These are phyloP conservation scores for Drechslerella coelobrocha DNA, from an alignment of 2,329 filamentous ascomycete genomes.

Conservation along the genomic window DNA sequence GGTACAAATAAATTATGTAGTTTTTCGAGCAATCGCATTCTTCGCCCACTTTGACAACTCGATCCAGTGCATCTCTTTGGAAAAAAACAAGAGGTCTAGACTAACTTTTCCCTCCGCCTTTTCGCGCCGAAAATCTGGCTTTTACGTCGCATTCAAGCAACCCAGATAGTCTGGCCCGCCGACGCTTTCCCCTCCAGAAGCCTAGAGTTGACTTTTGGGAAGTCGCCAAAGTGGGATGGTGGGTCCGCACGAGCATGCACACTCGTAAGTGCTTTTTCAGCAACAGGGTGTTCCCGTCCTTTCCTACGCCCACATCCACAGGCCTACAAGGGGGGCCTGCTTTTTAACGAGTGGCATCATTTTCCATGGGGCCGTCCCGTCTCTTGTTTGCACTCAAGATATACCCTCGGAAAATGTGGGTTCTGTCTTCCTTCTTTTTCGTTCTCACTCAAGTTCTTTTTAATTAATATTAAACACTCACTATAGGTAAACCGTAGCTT, in stretches of 20 bases:
- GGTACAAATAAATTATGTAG: background rate
- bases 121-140: background rate
- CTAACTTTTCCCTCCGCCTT: background rate
- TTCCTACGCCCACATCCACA: constrained; percentile 17
- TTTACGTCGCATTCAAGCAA: background rate
- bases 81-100: background rate
- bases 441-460: background rate
- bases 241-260: background rate
- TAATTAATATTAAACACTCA: constrained; percentile 41
- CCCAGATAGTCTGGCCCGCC: background rate
- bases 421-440: background rate
- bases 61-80: background rate
- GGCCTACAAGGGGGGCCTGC: background rate
- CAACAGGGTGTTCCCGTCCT: constrained; percentile 28
- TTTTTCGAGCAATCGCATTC: background rate
- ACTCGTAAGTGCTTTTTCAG: background rate
- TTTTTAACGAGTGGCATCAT: constrained; percentile 45
- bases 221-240: constrained; percentile 1
- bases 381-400: constrained; percentile 6
- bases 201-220: constrained; percentile 6
- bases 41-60: constrained; percentile 8
- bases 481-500: constrained; percentile 2
- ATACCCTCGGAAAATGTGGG: background rate
- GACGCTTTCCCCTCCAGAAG: background rate
- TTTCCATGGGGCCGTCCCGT: constrained; percentile 45